Conservation (phyloP, 352 stramenopile genomes). For the Phytophthora tubulina region DNA sequence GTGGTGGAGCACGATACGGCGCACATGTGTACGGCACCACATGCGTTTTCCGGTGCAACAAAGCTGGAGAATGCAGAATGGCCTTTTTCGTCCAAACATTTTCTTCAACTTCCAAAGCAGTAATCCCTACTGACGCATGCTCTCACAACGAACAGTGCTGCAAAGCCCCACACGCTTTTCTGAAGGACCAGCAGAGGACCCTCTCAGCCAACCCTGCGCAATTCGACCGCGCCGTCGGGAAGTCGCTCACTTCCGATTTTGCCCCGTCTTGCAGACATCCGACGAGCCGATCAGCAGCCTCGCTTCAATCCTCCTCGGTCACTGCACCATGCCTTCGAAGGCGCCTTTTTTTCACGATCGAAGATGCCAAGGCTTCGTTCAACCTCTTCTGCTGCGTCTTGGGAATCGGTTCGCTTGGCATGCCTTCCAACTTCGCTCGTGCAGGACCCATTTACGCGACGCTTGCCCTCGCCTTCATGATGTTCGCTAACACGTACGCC, state of each 20-base stretch:
- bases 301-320: background rate
- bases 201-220: background rate
- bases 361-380: slow-evolving; percentile 22
- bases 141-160: background rate
- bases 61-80: background rate
- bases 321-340: background rate
- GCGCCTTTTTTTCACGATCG: slow-evolving; percentile 15
- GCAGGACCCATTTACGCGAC: slow-evolving; percentile 26
- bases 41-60: slow-evolving; percentile 17
- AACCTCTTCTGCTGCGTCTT: slow-evolving; percentile 32
- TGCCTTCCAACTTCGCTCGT: slow-evolving; percentile 31
- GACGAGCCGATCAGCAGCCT: background rate
- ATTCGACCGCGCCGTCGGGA: background rate
- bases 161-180: background rate
- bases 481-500: slow-evolving; percentile 33
- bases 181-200: background rate
- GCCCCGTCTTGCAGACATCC: background rate
- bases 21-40: slow-evolving; percentile 4
- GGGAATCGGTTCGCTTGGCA: slow-evolving; percentile 28
- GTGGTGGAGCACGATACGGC: background rate
- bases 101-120: background rate
- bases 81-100: slow-evolving; percentile 1
- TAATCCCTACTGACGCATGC: background rate
- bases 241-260: slow-evolving; percentile 10
- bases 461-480: slow-evolving; percentile 25